Conservation (phyloP, 768 basidiomycete genomes). For the Pisolithus tinctorius region DNA sequence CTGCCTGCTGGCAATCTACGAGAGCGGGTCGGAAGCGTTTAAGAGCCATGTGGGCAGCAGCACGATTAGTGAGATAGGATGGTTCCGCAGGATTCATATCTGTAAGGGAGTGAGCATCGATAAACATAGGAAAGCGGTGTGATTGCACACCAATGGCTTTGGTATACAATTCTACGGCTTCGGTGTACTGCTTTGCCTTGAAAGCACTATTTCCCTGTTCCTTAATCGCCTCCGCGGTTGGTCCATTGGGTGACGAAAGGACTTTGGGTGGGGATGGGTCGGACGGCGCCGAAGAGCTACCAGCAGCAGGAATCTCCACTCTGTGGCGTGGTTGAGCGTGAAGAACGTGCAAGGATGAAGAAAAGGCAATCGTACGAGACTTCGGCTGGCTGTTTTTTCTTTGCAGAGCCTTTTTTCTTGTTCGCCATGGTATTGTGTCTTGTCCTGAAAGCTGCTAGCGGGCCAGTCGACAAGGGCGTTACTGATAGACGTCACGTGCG, state of each 20-base stretch:
- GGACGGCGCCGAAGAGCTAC: background rate
- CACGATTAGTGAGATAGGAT: conserved; percentile 78
- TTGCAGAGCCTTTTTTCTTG: conserved; percentile 25
- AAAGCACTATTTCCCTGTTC: conserved; percentile 74
- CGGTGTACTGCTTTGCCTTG: conserved; percentile 54
- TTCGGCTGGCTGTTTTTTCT: conserved; percentile 20
- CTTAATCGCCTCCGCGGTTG: conserved; percentile 50
- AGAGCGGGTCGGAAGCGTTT: conserved; percentile 73
- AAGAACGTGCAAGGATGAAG: background rate
- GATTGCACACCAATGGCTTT: conserved; percentile 56
- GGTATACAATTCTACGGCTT: conserved; percentile 70
- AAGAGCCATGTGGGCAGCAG: conserved; percentile 77
- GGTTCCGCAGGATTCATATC: conserved; percentile 61
- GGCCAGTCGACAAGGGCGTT: no score
- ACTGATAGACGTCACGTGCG: no score
- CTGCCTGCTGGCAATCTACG: conserved; percentile 72
- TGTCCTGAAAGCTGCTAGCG: background rate
- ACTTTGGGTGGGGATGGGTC: conserved; percentile 3
- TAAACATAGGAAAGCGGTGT: conserved; percentile 19
- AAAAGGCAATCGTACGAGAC: conserved; percentile 15
- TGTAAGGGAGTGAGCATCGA: conserved; percentile 18
- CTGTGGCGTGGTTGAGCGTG: background rate
- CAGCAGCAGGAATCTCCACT: conserved; percentile 13
- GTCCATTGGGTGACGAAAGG: conserved; percentile 25
- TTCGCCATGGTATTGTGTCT: conserved; percentile 20